Evolutionary conservation across 306 rosid species (phyloP).

Genomic region (Crotalaria pallida): DNA sequence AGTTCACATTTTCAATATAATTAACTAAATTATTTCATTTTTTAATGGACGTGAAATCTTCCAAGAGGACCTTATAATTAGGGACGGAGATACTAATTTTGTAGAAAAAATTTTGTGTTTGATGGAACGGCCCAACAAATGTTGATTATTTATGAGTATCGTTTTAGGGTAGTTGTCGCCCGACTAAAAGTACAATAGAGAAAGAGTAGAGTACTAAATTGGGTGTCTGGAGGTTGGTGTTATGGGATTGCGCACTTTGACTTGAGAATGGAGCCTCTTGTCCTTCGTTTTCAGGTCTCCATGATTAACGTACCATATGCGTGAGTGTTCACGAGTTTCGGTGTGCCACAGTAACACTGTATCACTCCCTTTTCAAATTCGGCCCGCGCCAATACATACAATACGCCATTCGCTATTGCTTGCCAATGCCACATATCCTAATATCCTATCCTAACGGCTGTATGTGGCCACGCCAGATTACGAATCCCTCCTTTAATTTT

Average conservation of each 20-base stretch:
- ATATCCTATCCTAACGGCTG: constrained; percentile 21
- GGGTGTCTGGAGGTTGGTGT: constrained; percentile 21
- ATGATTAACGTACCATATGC: neutral
- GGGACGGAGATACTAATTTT: too few species aligned
- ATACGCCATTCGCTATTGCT: too few species aligned
- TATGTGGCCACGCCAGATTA: neutral
- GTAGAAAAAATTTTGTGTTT: neutral
- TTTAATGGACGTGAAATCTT: too few species aligned
- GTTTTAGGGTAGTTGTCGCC: neutral
- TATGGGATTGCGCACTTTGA: neutral
- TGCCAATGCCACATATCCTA: neutral
- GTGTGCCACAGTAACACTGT: constrained; percentile 15
- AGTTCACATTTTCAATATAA: too few species aligned
- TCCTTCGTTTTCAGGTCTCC: neutral
- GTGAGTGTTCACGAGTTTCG: neutral
- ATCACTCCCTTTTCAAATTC: constrained; percentile 25
- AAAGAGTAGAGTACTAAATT: neutral
- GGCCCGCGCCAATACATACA: constrained; percentile 24
- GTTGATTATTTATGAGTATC: neutral
- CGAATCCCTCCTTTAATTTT: neutral
- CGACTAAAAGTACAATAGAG: neutral
- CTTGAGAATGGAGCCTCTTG: constrained; percentile 13
- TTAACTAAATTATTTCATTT: too few species aligned
- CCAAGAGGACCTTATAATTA: too few species aligned
- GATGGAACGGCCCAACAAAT: constrained; percentile 8